phyloP scores from a whole-genome alignment of 495 filamentous ascomycete species.

The Penicillium antarcticum region DNA sequence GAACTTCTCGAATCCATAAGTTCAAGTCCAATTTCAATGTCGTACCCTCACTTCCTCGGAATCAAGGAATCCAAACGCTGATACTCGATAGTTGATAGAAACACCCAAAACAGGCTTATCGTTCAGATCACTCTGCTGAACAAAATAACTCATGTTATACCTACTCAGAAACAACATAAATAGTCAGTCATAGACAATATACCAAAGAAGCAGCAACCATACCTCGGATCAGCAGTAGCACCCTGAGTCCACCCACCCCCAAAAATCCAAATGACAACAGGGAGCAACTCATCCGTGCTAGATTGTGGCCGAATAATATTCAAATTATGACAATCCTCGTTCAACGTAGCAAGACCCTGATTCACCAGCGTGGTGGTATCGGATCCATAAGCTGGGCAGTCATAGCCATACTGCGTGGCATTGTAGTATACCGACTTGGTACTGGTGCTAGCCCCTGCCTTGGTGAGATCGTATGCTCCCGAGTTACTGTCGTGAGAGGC shows the following conservation, averaged over 20 bases:
- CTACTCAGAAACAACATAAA: conserved; percentile 4
- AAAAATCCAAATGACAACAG: conserved; percentile 66
- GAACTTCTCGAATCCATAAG: no score
- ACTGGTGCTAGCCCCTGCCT: not conserved
- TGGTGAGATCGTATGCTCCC: conserved; percentile 7
- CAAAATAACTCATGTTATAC: conserved; percentile 39
- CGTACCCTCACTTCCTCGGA: conserved; percentile 40
- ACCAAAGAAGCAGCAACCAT: conserved; percentile 11
- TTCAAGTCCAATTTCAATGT: conserved; percentile 1
- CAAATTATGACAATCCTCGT: conserved; percentile 63
- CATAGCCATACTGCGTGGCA: conserved; percentile 34
- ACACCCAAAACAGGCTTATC: conserved; percentile 66
- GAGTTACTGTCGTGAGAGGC: conserved; percentile 21
- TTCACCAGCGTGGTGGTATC: conserved; percentile 25
- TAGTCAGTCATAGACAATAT: not conserved
- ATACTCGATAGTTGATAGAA: conserved; percentile 73
- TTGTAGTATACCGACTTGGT: conserved; percentile 23
- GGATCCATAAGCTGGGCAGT: conserved; percentile 36
- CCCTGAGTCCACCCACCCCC: conserved; percentile 54
- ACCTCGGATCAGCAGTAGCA: conserved; percentile 36
- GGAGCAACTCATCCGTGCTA: conserved; percentile 46
- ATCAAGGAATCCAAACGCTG: conserved; percentile 69
- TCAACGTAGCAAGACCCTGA: conserved; percentile 23
- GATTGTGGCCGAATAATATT: conserved; percentile 59
- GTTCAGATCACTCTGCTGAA: conserved; percentile 29